Evolutionary conservation across 345 rosid species (phyloP), one percentile per base, ranked within the genome.

Genomic region (Barbarea vulgaris): DNA sequence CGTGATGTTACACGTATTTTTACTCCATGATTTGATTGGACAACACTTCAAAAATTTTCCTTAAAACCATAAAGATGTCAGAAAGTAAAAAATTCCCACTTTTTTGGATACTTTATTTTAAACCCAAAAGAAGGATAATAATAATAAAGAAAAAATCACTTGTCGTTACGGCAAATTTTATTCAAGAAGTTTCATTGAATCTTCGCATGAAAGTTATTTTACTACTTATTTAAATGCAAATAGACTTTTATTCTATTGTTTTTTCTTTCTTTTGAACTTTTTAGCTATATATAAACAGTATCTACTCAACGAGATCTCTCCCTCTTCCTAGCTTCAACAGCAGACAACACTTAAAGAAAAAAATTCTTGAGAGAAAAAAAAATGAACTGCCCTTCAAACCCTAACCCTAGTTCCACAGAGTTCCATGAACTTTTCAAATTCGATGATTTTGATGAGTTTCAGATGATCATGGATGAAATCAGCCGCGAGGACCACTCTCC

Each of bases 361-460:
- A 6, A 0, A 11, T 28, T 58, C n/a, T 64, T 48, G 39, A 1
- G 66, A 14, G n/a, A 24, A 12, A 33, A 64, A 24, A 56, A 54
- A 58, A 78, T 78, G 81, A 78, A 72, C 42, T 78, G 11, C 46
- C 73, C 77, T 66, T 78, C 77, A 52, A 78, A 57, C 81, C 73
- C 73, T 66, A 78, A 42, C 69, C 81, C 81, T 78, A 59, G 0
- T 66, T 72, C 30, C 33, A 58, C 57, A 67, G 69, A 78, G 6
- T 70, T 36, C 31, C 28, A 11, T 31, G 68, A 65, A n/a, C 3
- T 25, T 41, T 72, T 66, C 48, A 8, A 37, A 46, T 46, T 72
- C 63, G 77, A 77, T 65, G 73, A 77, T 57, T 12, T 60, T 34
- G 37, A 34, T 3, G 55, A 64, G 50, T 72, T 72, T 50, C 41